Evolutionary conservation across 108 stramenopile species (phyloP).

Genomic region (Schizochytrium sp.): DNA sequence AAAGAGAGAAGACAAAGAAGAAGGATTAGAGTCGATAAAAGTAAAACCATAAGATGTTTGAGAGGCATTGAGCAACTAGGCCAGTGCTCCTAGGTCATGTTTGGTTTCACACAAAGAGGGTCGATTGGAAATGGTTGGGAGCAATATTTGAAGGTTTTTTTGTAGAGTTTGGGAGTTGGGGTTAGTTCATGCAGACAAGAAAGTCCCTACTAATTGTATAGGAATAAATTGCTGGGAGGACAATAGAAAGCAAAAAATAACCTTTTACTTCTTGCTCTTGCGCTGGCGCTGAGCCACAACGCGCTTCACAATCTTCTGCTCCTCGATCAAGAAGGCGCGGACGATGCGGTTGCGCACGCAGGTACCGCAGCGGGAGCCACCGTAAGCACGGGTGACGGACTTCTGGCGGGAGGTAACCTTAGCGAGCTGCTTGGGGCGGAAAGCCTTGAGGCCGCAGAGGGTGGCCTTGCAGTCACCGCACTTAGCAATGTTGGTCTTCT

Average conservation of each 20-base stretch:
- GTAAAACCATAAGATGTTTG: background rate
- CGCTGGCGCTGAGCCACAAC: conserved; percentile 86
- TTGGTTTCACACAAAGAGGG: background rate
- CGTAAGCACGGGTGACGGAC: conserved; percentile 97
- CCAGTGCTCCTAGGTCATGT: background rate
- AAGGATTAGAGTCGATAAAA: background rate
- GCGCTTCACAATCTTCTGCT: conserved; percentile 99
- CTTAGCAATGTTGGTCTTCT: conserved; percentile 88
- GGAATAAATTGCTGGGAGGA: background rate
- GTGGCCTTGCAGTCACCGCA: conserved; percentile 84
- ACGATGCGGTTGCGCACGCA: conserved; percentile 95
- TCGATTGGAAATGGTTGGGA: no score
- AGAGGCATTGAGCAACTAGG: background rate
- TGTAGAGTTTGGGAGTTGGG: no score
- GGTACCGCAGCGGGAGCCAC: conserved; percentile 86
- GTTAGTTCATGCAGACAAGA: background rate
- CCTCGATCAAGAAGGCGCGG: conserved; percentile 98
- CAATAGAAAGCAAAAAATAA: conserved; percentile 47
- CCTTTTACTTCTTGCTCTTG: conserved; percentile 73
- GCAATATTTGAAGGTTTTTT: no score
- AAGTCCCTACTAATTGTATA: background rate
- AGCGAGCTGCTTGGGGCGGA: conserved; percentile 71
- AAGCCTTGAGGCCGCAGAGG: conserved; percentile 69
- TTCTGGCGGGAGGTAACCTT: conserved; percentile 92
- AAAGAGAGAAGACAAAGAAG: background rate